Evolutionary conservation across 352 stramenopile species (phyloP).

Genomic region (Pythium utonaiense): DNA sequence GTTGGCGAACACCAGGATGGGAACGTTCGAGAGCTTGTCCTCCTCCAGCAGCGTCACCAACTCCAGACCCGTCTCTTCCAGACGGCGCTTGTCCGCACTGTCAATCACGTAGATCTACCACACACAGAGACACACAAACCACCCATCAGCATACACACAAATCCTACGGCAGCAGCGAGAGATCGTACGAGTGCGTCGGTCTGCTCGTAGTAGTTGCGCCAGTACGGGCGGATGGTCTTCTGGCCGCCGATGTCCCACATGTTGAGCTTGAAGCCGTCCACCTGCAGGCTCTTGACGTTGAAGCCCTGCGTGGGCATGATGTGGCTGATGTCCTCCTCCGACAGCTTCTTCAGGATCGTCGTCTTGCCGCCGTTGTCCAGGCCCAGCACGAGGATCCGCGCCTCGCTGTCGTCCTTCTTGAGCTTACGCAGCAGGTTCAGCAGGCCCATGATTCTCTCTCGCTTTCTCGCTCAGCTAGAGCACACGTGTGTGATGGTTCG

Average conservation of each 20-base stretch:
- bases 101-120: constrained; percentile 94
- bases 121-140: not conserved
- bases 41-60: constrained; percentile 92
- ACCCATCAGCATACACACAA: no score
- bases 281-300: constrained; percentile 96
- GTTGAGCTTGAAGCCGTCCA: constrained; percentile 96
- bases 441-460: constrained; percentile 82
- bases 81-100: constrained; percentile 86
- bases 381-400: constrained; percentile 92
- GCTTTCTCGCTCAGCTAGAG: not conserved
- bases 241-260: constrained; percentile 99
- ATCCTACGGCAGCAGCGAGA: no score
- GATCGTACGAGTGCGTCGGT: constrained; percentile 89
- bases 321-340: constrained; percentile 92
- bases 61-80: constrained; percentile 93
- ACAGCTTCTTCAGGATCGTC: constrained; percentile 96
- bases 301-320: constrained; percentile 95
- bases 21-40: constrained; percentile 91
- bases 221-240: constrained; percentile 99
- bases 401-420: constrained; percentile 93
- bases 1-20: constrained; percentile 95
- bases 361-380: constrained; percentile 97
- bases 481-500: no score
- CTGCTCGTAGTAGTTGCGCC: constrained; percentile 99
- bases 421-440: constrained; percentile 94